Evolutionary conservation across 179 eudicot species (phyloP).

Genomic region (Amaranthus tricolor): DNA sequence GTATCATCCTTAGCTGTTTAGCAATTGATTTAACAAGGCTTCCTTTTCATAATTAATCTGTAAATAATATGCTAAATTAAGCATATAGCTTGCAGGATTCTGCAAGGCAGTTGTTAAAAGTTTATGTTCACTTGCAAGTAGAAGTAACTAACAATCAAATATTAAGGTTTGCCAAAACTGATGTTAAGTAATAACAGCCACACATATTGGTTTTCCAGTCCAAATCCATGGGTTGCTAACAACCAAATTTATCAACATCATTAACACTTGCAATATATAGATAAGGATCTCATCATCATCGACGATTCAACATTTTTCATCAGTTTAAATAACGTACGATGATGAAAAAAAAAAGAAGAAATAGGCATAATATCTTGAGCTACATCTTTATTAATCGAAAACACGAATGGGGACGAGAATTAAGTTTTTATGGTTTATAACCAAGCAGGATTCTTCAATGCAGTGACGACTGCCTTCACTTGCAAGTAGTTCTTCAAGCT

Average conservation of each 20-base stretch:
- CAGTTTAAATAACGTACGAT: background rate
- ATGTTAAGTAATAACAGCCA: background rate
- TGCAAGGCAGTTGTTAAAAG: conserved; percentile 1
- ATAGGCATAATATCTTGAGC: background rate
- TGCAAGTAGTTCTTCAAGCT: conserved; percentile 67
- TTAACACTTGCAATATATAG: background rate
- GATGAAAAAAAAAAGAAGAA: background rate
- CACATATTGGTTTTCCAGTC: conserved; percentile 38
- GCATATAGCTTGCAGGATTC: background rate
- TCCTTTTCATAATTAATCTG: too few relatives aligned
- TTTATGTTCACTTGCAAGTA: background rate
- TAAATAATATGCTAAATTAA: too few relatives aligned
- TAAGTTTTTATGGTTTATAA: conserved; percentile 24
- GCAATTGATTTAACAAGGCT: too few relatives aligned
- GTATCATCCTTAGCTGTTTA: too few relatives aligned
- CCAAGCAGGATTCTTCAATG: conserved; percentile 69
- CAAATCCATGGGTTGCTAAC: conserved; percentile 44
- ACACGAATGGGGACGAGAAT: background rate
- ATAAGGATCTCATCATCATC: conserved; percentile 13
- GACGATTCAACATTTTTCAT: background rate
- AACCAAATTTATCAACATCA: conserved; percentile 17
- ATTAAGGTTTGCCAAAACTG: background rate
- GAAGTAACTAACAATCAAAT: background rate
- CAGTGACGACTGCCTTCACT: conserved; percentile 68
- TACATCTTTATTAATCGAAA: conserved; percentile 12